These are phyloP conservation scores for Colletotrichum siamense DNA, from an alignment of 2,329 filamentous ascomycete genomes.

Conservation along the genomic window DNA sequence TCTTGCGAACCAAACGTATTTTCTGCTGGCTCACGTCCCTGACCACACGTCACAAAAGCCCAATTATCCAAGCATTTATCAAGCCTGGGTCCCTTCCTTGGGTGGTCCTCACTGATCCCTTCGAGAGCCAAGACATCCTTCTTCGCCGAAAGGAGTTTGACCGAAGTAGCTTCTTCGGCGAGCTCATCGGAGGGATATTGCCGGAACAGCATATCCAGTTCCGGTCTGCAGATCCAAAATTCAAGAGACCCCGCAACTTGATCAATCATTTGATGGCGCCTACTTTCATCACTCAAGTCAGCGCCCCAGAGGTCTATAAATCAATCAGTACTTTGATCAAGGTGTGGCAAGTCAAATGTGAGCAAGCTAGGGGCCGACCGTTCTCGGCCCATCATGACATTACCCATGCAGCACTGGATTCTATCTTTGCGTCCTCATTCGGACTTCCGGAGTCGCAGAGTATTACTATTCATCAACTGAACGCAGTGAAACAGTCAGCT, in stretches of 20 bases:
- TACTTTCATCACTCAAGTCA: conserved; percentile 35
- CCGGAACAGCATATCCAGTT: conserved; percentile 36
- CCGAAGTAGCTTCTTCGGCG: conserved; percentile 37
- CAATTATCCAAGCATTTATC: conserved; percentile 53
- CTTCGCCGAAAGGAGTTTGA: conserved; percentile 50
- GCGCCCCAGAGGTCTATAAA: conserved; percentile 31
- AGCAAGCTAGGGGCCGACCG: conserved; percentile 27
- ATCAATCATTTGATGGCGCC: conserved; percentile 42
- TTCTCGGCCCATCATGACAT: conserved; percentile 29
- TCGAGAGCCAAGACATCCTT: conserved; percentile 44
- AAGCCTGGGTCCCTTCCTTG: conserved; percentile 44
- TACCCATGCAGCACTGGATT: conserved; percentile 32
- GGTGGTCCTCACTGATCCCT: conserved; percentile 41
- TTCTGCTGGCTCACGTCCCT: conserved; percentile 37
- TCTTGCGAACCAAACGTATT: conserved; percentile 31
- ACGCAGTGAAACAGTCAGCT: conserved; percentile 3
- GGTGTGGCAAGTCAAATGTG: conserved; percentile 36
- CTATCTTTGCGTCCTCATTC: conserved; percentile 33
- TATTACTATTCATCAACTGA: conserved; percentile 27
- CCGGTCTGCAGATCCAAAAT: conserved; percentile 31
- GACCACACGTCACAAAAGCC: conserved; percentile 36
- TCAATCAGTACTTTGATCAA: conserved; percentile 32
- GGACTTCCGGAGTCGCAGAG: conserved; percentile 29
- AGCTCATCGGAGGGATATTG: conserved; percentile 35
- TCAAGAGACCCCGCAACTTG: conserved; percentile 35